These are phyloP conservation scores for Bruguiera hainesii DNA, from an alignment of 441 rosid genomes.

Conservation along the genomic window DNA sequence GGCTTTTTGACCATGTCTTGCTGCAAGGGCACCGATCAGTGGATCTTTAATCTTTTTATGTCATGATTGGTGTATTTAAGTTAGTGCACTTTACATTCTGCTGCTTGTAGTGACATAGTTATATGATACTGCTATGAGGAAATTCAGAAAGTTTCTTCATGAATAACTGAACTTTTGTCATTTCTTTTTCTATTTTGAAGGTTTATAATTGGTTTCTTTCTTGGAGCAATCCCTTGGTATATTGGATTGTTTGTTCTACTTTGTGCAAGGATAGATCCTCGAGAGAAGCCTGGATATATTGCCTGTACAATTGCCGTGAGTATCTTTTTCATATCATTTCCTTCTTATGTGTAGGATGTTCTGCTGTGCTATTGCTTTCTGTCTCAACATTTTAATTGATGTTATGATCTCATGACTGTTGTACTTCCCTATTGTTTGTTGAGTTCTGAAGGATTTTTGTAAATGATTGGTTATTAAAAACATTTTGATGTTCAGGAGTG, in stretches of 20 bases:
- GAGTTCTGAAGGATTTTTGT: too few species aligned
- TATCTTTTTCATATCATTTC: conserved; percentile 20
- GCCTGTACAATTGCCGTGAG: conserved; percentile 88
- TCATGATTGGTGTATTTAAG: too few species aligned
- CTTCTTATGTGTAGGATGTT: neutral
- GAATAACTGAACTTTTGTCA: conserved; percentile 8
- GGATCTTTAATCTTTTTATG: too few species aligned
- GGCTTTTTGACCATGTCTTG: too few species aligned
- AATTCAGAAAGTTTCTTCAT: neutral
- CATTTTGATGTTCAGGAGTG: too few species aligned
- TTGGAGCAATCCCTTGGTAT: conserved; percentile 87
- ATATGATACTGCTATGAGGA: too few species aligned
- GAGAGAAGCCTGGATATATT: conserved; percentile 83
- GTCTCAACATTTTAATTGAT: neutral
- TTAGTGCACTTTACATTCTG: too few species aligned
- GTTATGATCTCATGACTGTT: too few species aligned
- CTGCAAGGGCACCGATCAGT: too few species aligned
- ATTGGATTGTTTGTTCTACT: conserved; percentile 57
- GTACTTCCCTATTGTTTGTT: too few species aligned
- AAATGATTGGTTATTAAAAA: too few species aligned
- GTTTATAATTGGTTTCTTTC: conserved; percentile 86
- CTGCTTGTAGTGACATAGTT: too few species aligned
- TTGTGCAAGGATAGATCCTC: conserved; percentile 59
- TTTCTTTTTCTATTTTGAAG: conserved; percentile 36
- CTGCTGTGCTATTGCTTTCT: neutral